phyloP scores from a whole-genome alignment of 1,139 yeast species.

The Yamadazyma siamensis region DNA sequence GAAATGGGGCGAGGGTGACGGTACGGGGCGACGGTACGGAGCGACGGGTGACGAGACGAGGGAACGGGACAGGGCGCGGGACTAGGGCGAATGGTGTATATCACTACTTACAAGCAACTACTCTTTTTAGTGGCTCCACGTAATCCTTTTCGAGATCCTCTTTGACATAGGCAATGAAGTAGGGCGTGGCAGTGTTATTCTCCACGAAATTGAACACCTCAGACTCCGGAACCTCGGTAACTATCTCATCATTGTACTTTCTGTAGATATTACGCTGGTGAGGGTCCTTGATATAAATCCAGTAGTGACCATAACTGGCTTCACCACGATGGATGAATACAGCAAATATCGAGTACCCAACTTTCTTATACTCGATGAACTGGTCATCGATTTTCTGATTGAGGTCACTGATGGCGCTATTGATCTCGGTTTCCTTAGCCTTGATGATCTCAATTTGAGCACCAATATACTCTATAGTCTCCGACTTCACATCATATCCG shows the following conservation, averaged over 20 bases:
- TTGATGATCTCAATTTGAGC: slow-evolving; percentile 22
- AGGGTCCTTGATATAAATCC: slow-evolving; percentile 87
- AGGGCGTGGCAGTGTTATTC: slow-evolving; percentile 88
- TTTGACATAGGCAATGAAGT: slow-evolving; percentile 79
- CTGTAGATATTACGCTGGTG: slow-evolving; percentile 62
- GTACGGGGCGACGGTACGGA: no score
- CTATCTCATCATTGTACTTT: slow-evolving; percentile 89
- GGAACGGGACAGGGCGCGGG: no score
- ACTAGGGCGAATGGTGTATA: no score
- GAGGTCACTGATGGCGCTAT: slow-evolving; percentile 27
- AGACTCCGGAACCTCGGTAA: slow-evolving; percentile 68
- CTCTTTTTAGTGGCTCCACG: slow-evolving; percentile 67
- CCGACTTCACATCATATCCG: slow-evolving; percentile 23
- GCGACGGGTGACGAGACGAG: no score
- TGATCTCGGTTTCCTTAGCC: slow-evolving; percentile 17
- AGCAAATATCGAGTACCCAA: slow-evolving; percentile 84
- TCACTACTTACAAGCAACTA: no score
- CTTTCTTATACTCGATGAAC: slow-evolving; percentile 54
- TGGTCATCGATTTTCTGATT: slow-evolving; percentile 50
- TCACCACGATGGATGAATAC: slow-evolving; percentile 94
- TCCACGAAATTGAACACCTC: slow-evolving; percentile 76
- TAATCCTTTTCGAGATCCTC: slow-evolving; percentile 56
- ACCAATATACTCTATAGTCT: slow-evolving; percentile 35
- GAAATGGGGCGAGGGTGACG: no score
- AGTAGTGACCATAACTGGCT: slow-evolving; percentile 94